Base-by-base conservation (phyloP, 192 early-diverging fungal species). In the Phycomyces blakesleeanus region DNA sequence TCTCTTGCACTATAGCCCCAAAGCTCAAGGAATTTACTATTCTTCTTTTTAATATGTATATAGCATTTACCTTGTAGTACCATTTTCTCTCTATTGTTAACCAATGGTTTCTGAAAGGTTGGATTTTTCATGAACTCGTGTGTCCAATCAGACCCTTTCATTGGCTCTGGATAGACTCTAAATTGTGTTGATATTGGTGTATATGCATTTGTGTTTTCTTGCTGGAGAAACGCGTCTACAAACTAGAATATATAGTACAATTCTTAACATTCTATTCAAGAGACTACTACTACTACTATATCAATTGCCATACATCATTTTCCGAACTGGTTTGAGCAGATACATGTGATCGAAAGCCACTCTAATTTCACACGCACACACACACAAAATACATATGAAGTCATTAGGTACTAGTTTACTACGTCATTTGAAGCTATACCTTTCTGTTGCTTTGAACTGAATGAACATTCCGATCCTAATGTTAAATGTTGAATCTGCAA, bases 51-150 rank as follows among this genome's bases (percentile, higher is more conserved):
- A n/a, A n/a, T n/a, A 47, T 40, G 10, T 51, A 21, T 51, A 34
- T 27, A 68, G 53, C 11, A 66, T 55, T 9, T 7, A 34, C 29
- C 29, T 34, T 34, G 29, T 34, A 34, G 2, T 34, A 7, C 3
- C 29, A 34, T 7, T 7, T 34, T 34, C 7, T 34, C 29, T 34
- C 29, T 34, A 34, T 34, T 34, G 29, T 2, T 7, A 34, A 2
- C 29, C 29, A 34, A 34, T 34, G 29, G 26, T 12, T 38, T 21
- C 5, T 24, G 37, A 12, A 25, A 27, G 16, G 59, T 59, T 42
- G 82, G 85, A 40, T 86, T 82, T 21, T 74, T 66, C 67, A 83
- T 79, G 69, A 91, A 93, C 40, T 91, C 89, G 21, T 76, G 63
- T 3, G 87, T 79, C 91, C 91, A 95, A 70, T 88, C 79, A 7